phyloP scores from a whole-genome alignment of 2,329 filamentous ascomycete species.

The Aureobasidium sp. region DNA sequence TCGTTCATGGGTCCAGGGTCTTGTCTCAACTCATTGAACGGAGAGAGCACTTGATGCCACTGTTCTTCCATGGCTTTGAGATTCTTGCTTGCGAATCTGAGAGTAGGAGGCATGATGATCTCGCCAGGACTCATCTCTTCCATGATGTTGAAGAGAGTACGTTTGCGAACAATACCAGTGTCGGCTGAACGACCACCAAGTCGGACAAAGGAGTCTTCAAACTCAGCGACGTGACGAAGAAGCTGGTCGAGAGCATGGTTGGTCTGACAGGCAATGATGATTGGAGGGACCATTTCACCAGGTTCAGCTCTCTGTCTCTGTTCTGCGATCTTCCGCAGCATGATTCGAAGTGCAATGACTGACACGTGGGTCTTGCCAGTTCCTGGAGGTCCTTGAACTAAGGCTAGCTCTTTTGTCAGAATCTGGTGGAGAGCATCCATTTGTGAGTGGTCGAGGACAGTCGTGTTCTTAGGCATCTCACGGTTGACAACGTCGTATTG shows the following conservation, averaged over 20 bases:
- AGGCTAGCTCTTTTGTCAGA: constrained; percentile 62
- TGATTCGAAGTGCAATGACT: constrained; percentile 59
- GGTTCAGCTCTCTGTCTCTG: constrained; percentile 19
- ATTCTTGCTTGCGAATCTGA: neutral
- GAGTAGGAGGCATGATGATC: neutral
- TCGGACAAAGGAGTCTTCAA: constrained; percentile 57
- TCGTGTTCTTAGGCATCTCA: constrained; percentile 20
- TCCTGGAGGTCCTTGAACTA: constrained; percentile 77
- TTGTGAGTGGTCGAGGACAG: constrained; percentile 64
- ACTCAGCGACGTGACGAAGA: constrained; percentile 55
- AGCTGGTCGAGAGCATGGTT: constrained; percentile 88
- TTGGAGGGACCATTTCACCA: constrained; percentile 50
- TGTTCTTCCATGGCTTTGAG: constrained; percentile 1
- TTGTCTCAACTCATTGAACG: neutral
- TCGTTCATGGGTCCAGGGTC: neutral
- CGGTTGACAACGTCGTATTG: constrained; percentile 1
- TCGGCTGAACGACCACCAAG: constrained; percentile 65
- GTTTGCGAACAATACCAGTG: constrained; percentile 52
- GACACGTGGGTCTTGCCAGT: constrained; percentile 80
- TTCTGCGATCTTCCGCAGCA: constrained; percentile 51
- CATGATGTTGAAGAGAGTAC: constrained; percentile 59
- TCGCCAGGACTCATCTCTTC: neutral
- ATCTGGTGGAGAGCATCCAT: constrained; percentile 61
- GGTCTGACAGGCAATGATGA: constrained; percentile 78
- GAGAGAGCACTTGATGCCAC: neutral